Percentiles rank a stretch among this genome's conserved stretches.
Evolutionary conservation across 2,329 filamentous ascomycete species (phyloP).

Genomic region (Calonectria honghensis): DNA sequence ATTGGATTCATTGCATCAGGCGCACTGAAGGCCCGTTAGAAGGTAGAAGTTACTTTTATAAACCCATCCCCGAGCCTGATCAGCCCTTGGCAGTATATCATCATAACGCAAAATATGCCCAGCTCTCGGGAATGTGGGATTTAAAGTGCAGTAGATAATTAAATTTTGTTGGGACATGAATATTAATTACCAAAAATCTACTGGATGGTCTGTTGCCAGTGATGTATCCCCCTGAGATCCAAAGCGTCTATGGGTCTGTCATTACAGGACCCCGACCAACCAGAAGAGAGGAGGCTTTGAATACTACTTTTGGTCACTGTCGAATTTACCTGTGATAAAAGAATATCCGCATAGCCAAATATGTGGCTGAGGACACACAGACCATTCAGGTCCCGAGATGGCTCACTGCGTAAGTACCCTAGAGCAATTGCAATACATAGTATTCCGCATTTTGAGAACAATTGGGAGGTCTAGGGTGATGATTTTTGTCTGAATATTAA

Average conservation of each 20-base stretch:
- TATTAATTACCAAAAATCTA: background rate
- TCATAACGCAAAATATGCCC: background rate
- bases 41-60: background rate
- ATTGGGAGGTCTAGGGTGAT: background rate
- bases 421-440: background rate
- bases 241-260: too few species aligned
- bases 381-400: background rate
- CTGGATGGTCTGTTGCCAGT: background rate
- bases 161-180: background rate
- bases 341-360: background rate
- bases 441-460: background rate
- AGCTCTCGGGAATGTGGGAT: background rate
- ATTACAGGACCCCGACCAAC: too few species aligned
- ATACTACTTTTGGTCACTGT: background rate
- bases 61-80: background rate
- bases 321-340: background rate
- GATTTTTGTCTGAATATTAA: background rate
- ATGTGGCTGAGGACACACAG: background rate
- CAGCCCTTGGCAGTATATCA: background rate
- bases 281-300: background rate
- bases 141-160: background rate
- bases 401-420: background rate
- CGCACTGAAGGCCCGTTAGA: background rate
- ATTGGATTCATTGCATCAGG: background rate
- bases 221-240: too few species aligned